Evolutionary conservation across 2,329 filamentous ascomycete genomes (phyloP).

Genomic region (Colletotrichum theobromicola): DNA sequence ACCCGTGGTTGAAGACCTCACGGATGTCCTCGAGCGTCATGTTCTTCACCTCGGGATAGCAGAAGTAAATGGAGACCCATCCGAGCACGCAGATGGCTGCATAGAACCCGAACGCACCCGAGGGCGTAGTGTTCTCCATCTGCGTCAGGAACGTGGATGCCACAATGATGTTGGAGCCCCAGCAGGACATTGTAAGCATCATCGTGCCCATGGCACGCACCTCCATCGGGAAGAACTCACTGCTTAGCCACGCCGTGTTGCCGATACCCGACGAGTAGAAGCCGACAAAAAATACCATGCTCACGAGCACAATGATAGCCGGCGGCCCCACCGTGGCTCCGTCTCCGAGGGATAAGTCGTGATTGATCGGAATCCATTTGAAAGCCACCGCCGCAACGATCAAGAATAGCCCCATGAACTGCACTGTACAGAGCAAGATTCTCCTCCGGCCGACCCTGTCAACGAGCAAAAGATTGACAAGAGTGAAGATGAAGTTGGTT

Average conservation of each 20-base stretch:
- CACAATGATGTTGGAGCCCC: constrained; percentile 54
- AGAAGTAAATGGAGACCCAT: constrained; percentile 51
- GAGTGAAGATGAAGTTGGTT: constrained; percentile 55
- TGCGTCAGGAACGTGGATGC: constrained; percentile 53
- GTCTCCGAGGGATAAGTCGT: constrained; percentile 41
- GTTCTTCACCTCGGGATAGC: constrained; percentile 59
- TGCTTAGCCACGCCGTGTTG: constrained; percentile 51
- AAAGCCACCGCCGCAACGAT: constrained; percentile 48
- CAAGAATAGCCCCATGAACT: constrained; percentile 49
- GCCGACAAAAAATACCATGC: constrained; percentile 46
- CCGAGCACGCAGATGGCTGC: constrained; percentile 53
- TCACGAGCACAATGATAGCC: constrained; percentile 41
- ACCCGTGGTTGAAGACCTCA: constrained; percentile 53
- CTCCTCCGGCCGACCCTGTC: constrained; percentile 49
- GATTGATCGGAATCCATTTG: constrained; percentile 49
- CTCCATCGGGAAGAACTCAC: constrained; percentile 51
- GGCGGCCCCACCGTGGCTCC: constrained; percentile 32
- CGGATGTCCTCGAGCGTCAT: constrained; percentile 60
- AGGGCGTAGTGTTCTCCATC: constrained; percentile 55
- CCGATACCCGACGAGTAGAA: constrained; percentile 51
- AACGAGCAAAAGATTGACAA: constrained; percentile 50
- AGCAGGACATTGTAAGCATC: constrained; percentile 51
- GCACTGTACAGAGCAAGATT: constrained; percentile 47
- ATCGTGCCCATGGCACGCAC: constrained; percentile 54
- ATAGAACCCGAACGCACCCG: constrained; percentile 57